phyloP scores from a whole-genome alignment of 352 stramenopile species.

The Globisporangium canariense region DNA sequence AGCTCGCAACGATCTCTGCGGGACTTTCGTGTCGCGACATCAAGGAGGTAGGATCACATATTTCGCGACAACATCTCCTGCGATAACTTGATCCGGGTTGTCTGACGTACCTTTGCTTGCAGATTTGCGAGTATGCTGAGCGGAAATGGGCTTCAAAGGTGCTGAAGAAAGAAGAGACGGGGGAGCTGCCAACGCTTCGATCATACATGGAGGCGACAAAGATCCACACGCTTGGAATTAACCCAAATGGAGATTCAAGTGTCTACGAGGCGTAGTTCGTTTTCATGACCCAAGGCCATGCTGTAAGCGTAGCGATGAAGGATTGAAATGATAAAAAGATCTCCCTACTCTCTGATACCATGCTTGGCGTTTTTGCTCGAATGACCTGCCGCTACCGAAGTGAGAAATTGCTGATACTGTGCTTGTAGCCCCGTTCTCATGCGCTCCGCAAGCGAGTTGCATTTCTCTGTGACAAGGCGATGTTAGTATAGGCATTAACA shows the following conservation, averaged over 20 bases:
- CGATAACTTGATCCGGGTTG: not conserved
- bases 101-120: not conserved
- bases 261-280: slow-evolving; percentile 49
- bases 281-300: not conserved
- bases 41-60: slow-evolving; percentile 70
- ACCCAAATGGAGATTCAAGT: slow-evolving; percentile 33
- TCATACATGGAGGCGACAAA: slow-evolving; percentile 80
- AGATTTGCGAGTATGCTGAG: slow-evolving; percentile 93
- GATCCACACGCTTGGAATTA: slow-evolving; percentile 51
- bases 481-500: not conserved
- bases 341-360: not conserved
- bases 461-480: slow-evolving; percentile 22
- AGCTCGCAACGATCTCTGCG: slow-evolving; percentile 73
- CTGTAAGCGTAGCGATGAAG: not conserved
- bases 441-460: slow-evolving; percentile 24
- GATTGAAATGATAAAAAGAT: not conserved
- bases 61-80: not conserved
- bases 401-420: slow-evolving; percentile 40
- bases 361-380: slow-evolving; percentile 9
- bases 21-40: slow-evolving; percentile 93
- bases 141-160: slow-evolving; percentile 90
- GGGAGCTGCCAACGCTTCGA: slow-evolving; percentile 60
- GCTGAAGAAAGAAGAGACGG: slow-evolving; percentile 78
- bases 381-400: slow-evolving; percentile 11
- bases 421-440: slow-evolving; percentile 31